These are phyloP conservation scores for Lentinula guzmanii DNA, from an alignment of 768 basidiomycete species.

Conservation along the genomic window DNA sequence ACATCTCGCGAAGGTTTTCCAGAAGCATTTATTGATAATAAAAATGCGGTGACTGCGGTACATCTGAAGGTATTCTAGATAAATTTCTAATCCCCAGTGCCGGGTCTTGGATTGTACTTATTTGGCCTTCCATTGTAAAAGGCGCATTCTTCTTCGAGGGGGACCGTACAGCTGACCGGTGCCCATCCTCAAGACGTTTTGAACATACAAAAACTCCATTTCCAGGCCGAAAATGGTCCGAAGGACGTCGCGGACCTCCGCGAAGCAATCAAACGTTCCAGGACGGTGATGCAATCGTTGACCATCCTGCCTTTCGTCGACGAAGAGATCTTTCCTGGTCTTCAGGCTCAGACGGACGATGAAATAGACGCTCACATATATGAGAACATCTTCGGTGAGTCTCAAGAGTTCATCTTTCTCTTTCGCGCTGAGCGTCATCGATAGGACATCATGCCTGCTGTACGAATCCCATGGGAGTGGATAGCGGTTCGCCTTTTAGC, in stretches of 20 bases:
- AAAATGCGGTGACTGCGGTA: constrained; percentile 18
- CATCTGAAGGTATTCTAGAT: constrained; percentile 13
- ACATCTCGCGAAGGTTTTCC: constrained; percentile 12
- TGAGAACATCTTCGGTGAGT: constrained; percentile 19
- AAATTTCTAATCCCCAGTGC: background rate
- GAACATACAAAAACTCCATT: constrained; percentile 23
- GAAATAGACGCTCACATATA: constrained; percentile 19
- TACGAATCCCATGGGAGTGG: constrained; percentile 22
- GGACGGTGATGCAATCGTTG: constrained; percentile 13
- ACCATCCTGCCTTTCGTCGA: constrained; percentile 10
- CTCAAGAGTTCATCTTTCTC: background rate
- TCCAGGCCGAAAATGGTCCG: constrained; percentile 18
- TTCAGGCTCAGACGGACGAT: constrained; percentile 13
- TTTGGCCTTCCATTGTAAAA: background rate
- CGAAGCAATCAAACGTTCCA: constrained; percentile 19
- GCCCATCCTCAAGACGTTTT: constrained; percentile 23
- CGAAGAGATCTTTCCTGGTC: constrained; percentile 17
- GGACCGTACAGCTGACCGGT: constrained; percentile 23
- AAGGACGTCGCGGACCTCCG: constrained; percentile 20
- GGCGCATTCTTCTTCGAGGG: constrained; percentile 23
- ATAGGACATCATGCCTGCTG: constrained; percentile 26
- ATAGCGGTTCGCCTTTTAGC: constrained; percentile 13
- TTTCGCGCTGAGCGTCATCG: background rate
- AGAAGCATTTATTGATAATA: constrained; percentile 16
- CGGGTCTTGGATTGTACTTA: no score